These are phyloP conservation scores for Penicillium sp. DNA, from an alignment of 2,329 filamentous ascomycete species.

Conservation along the genomic window DNA sequence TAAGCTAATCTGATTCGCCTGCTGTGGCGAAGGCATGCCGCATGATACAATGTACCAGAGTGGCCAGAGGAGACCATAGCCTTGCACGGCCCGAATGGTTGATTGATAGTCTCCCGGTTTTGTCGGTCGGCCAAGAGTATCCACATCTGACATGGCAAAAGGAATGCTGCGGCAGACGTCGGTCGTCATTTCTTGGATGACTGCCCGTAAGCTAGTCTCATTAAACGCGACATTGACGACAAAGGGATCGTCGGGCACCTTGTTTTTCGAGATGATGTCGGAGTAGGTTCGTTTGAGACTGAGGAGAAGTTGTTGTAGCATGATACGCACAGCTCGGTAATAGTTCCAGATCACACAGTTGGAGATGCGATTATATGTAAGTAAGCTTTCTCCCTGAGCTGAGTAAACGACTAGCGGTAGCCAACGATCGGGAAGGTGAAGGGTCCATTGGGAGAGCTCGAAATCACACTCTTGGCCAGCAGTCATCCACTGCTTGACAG, in stretches of 20 bases:
- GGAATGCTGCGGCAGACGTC: constrained; percentile 38
- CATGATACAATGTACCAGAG: constrained; percentile 38
- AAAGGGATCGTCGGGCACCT: not conserved
- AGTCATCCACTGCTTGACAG: constrained; percentile 27
- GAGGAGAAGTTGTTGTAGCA: constrained; percentile 32
- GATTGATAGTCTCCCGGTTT: constrained; percentile 12
- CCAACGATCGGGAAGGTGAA: constrained; percentile 33
- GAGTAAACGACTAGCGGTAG: constrained; percentile 35
- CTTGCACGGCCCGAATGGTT: constrained; percentile 33
- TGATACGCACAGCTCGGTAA: constrained; percentile 36
- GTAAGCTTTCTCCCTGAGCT: constrained; percentile 27
- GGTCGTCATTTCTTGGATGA: constrained; percentile 35
- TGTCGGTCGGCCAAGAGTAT: constrained; percentile 30
- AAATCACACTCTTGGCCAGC: constrained; percentile 24
- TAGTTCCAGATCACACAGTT: constrained; percentile 36
- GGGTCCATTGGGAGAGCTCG: constrained; percentile 33
- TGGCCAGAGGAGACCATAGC: constrained; percentile 37
- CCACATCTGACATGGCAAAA: constrained; percentile 34
- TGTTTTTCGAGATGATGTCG: constrained; percentile 9
- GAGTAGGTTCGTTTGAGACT: constrained; percentile 23
- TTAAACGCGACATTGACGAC: constrained; percentile 6
- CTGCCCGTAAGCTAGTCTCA: constrained; percentile 13
- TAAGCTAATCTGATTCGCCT: constrained; percentile 29
- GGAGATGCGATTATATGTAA: constrained; percentile 34
- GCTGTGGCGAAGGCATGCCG: constrained; percentile 32